Conservation (phyloP, 2,329 filamentous ascomycete genomes). For the Neoscytalidium dimidiatum region DNA sequence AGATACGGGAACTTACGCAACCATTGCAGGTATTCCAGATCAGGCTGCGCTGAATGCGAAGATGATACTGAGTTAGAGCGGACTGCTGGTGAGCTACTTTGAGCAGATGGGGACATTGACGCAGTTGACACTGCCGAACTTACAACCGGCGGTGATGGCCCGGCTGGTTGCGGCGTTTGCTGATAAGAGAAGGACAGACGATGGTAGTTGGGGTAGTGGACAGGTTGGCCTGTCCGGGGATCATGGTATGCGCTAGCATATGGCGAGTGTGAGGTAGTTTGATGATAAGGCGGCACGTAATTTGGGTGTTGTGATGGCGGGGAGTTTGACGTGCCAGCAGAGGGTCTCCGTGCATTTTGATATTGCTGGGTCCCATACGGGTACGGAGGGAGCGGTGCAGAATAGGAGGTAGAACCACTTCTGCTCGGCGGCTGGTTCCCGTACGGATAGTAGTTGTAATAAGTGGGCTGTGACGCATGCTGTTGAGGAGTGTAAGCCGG, state of each 20-base stretch:
- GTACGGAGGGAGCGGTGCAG: constrained; percentile 4
- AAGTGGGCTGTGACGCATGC: not conserved
- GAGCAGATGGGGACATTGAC: constrained; percentile 6
- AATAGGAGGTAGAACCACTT: not conserved
- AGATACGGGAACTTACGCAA: constrained; percentile 49
- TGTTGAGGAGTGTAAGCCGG: not conserved
- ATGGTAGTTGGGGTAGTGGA: constrained; percentile 17
- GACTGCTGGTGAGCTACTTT: not conserved
- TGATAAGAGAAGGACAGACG: constrained; percentile 10
- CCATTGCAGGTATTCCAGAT: constrained; percentile 42
- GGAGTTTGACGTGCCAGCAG: not conserved
- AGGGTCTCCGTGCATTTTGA: not conserved
- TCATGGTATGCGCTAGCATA: not conserved
- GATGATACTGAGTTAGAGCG: constrained; percentile 7
- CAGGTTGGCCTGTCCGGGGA: not conserved
- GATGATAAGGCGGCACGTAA: not conserved
- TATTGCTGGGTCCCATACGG: not conserved
- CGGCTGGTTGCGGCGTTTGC: not conserved
- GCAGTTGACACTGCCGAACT: not conserved
- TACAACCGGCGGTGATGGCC: not conserved
- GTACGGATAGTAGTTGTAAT: not conserved
- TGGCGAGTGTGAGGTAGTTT: constrained; percentile 2
- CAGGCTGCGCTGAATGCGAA: not conserved
- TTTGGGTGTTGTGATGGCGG: not conserved
- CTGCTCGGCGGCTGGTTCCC: not conserved